Evolutionary conservation across 257 asterid species (phyloP), one percentile per base, ranked within the genome.

Genomic region (Mentha longifolia): DNA sequence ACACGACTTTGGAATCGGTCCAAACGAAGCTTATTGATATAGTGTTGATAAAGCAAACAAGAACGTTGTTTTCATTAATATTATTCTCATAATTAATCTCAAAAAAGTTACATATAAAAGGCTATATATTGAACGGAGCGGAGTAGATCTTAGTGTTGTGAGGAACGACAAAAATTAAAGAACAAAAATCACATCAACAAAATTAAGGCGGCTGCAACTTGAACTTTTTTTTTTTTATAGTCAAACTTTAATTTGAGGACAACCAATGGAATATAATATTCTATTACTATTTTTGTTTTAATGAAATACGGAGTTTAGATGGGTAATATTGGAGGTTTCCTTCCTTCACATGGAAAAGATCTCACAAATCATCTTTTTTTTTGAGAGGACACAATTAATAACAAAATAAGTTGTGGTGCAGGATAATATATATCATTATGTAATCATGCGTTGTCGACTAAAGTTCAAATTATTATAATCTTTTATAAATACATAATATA

Each of bases 131-230:
- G 4, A 22, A 17, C 10, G 70, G 42, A 45, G 42, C 15, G 15
- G 30, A 46, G 59, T 65, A 46, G 30, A 65, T 65, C 45, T 67
- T 42, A 6, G 55, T 33, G 6, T 39, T 39, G 43, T 10, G 6
- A 20, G 41, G 14, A 28, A 16, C n/a, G 31, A 11, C 7, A n/a
- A 12, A 42, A 19, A 20, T 12, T 13, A 43, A 43, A 64, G 41
- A 59, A 52, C 3, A 30, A 61, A 9, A 20, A 13, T 46, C 61
- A 65, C 67, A 55, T 56, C 62, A 31, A 16, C 30, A 65, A 74
- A 56, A 30, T 47, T 19, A 57, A 58, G 69, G 55, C 63, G 63
- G 74, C 74, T 58, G 25, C 67, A 65, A 65, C 52, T 65, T 56
- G 56, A 20, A 37, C 20, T 56, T 28, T n/a, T n/a, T n/a, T n/a